Percentiles rank a stretch among this genome's conserved stretches.
Conservation (phyloP, 1,139 yeast species). For the Taphrina betulina region DNA sequence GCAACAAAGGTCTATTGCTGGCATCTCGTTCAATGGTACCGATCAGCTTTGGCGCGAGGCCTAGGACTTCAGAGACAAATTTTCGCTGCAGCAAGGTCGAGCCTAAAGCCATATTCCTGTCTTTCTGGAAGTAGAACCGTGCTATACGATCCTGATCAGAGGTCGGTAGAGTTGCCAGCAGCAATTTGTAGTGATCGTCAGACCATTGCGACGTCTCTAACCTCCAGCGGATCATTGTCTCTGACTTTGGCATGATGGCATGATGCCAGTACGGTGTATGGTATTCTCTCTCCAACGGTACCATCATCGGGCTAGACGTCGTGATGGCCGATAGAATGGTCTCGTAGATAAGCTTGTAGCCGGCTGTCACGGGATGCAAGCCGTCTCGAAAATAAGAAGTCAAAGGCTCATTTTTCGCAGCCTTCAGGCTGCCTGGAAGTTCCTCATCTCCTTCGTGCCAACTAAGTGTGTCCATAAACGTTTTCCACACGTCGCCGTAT, state of each 20-base stretch:
- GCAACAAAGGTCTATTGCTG: conserved; percentile 4
- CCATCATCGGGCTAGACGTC: neutral
- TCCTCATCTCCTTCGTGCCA: conserved; percentile 35
- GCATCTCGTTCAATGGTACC: conserved; percentile 7
- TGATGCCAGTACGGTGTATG: conserved; percentile 20
- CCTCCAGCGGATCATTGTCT: neutral
- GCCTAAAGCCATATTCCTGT: conserved; percentile 23
- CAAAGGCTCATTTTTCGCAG: conserved; percentile 8
- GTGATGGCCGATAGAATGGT: conserved; percentile 8
- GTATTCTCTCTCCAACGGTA: neutral
- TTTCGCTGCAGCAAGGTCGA: conserved; percentile 16
- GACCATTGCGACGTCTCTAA: conserved; percentile 19
- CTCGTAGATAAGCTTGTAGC: conserved; percentile 54
- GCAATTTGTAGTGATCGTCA: neutral
- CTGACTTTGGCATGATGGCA: conserved; percentile 15
- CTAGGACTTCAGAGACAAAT: conserved; percentile 12
- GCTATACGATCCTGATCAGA: neutral
- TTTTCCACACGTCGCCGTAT: conserved; percentile 55
- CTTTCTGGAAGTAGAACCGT: conserved; percentile 16
- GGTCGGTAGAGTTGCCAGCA: neutral
- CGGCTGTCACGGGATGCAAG: conserved; percentile 63
- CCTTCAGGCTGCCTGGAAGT: conserved; percentile 22
- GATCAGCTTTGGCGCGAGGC: neutral
- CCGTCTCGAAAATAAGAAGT: conserved; percentile 54
- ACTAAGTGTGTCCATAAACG: conserved; percentile 44